A percentile compares a stretch with the other conserved stretches of the same genome.
Conservation (phyloP, 805 yeast genomes). For the Dipodascopsis uninucleata region DNA sequence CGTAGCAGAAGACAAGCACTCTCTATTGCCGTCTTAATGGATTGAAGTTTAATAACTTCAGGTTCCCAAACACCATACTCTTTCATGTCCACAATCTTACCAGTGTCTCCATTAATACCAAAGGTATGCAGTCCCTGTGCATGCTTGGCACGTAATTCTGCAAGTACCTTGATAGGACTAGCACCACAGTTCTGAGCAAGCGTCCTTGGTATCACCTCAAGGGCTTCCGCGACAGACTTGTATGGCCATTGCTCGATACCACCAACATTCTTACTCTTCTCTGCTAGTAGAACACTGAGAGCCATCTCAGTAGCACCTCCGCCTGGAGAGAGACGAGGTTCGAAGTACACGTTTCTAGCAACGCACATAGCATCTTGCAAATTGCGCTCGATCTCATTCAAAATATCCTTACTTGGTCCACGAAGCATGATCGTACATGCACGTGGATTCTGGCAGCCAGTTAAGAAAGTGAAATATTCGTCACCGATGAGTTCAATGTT, state of each 20-base stretch:
- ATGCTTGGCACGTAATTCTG: slow-evolving; percentile 93
- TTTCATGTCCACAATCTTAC: slow-evolving; percentile 92
- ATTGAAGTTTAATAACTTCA: slow-evolving; percentile 94
- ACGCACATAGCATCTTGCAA: slow-evolving; percentile 99
- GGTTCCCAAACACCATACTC: slow-evolving; percentile 99
- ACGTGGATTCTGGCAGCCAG: slow-evolving; percentile 75
- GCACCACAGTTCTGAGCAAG: slow-evolving; percentile 97
- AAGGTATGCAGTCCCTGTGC: slow-evolving; percentile 77
- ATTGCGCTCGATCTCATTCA: slow-evolving; percentile 94
- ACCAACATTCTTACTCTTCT: slow-evolving; percentile 85
- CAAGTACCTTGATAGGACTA: slow-evolving; percentile 81
- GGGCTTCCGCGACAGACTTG: slow-evolving; percentile 97
- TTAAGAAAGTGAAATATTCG: slow-evolving; percentile 86
- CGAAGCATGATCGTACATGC: slow-evolving; percentile 92
- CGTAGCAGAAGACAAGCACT: slow-evolving; percentile 91
- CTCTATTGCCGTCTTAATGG: slow-evolving; percentile 96
- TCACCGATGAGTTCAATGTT: slow-evolving; percentile 95
- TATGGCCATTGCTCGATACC: slow-evolving; percentile 99
- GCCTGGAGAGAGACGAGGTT: slow-evolving; percentile 94
- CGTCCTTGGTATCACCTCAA: slow-evolving; percentile 97
- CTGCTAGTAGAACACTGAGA: slow-evolving; percentile 79
- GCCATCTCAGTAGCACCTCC: slow-evolving; percentile 99
- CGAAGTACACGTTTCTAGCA: slow-evolving; percentile 88
- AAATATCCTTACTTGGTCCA: slow-evolving; percentile 95
- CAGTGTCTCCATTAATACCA: slow-evolving; percentile 94